Evolutionary conservation across 2,329 filamentous ascomycete species (phyloP), one percentile per base, ranked within the genome.

Genomic region (Penicillium verrucosum): DNA sequence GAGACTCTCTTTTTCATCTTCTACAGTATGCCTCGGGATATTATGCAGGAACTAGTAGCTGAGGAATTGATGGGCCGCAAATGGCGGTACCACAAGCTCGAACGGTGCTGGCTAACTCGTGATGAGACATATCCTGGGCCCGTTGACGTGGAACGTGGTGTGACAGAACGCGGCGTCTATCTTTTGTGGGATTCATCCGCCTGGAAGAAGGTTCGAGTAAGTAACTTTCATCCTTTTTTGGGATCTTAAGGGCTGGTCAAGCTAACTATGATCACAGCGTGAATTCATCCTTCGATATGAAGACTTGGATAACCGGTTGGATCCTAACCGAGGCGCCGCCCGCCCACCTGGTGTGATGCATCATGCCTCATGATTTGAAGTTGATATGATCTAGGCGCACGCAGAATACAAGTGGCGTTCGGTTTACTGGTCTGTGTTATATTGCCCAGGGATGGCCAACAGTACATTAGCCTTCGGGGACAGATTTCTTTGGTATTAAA

Each of bases 1-100:
- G 86, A 89, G 68, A 88, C 86, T 0, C 76, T 89, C 5, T 86
- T 89, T 68, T 85, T 84, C 67, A 86, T 88, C 58, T 89, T 89
- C 77, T 89, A 88, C 73, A 85, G 84, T 60, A 82, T 84, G 75
- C 85, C 85, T 14, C 78, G 83, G 57, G 85, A 88, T 65, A 80
- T 87, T 54, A 78, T 85, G 69, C 86, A 89, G 67, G 86, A 89
- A 67, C 75, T 86, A 44, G 85, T 85, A 6, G 85, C 85, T 8
- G 78, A 81, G 56, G 85, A 88, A 67, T 73, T 89, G 66, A 81
- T 80, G 73, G 74, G 75, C 21, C 75, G 79, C 58, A 81, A 81
- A 63, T 81, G 79, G 79, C 71, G 79, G 47, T 81, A 80, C 62
- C 79, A 81, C 66, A 81, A 80, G 69, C 70, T 78, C n/a, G 77